A percentile compares a stretch with the other conserved stretches of the same genome.
phyloP scores from a whole-genome alignment of 257 asterid genomes.

The Penstemon barbatus region DNA sequence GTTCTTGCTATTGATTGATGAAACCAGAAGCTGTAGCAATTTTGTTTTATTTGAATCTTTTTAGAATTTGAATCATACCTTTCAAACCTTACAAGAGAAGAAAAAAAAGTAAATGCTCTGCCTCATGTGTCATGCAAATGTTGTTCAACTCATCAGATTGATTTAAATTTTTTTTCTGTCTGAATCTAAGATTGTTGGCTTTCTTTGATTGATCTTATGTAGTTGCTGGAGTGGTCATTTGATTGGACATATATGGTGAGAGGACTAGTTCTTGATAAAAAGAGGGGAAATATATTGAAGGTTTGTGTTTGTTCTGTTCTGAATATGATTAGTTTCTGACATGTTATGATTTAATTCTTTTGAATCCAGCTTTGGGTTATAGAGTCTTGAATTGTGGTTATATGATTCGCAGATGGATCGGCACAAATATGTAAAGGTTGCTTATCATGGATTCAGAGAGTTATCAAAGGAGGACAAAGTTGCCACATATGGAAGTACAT shows the following conservation, averaged over 20 bases:
- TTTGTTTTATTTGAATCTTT: conserved; percentile 11
- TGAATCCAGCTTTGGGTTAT: neutral
- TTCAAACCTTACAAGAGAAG: too few relatives aligned
- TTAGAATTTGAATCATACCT: conserved; percentile 12
- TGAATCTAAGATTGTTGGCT: neutral
- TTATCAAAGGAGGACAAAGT: conserved; percentile 91
- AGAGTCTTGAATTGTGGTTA: conserved; percentile 6
- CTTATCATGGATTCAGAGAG: conserved; percentile 92
- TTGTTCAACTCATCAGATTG: neutral
- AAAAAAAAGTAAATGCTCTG: neutral
- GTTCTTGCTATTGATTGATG: conserved; percentile 9
- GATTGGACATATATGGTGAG: conserved; percentile 98
- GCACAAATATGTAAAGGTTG: conserved; percentile 95
- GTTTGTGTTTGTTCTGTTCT: conserved; percentile 42
- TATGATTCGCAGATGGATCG: conserved; percentile 76
- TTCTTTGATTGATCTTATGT: conserved; percentile 34
- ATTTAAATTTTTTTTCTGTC: too few relatives aligned
- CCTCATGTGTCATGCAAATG: conserved; percentile 2
- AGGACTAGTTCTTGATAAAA: conserved; percentile 94
- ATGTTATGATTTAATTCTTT: conserved; percentile 18
- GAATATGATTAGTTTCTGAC: conserved; percentile 7
- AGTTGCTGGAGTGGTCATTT: conserved; percentile 85
- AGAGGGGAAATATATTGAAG: conserved; percentile 93
- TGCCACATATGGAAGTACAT: conserved; percentile 75
- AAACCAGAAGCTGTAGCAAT: conserved; percentile 5